Evolutionary conservation across 2,329 filamentous ascomycete species (phyloP), one percentile per base, ranked within the genome.

Genomic region (Trichophyton benhamiae): DNA sequence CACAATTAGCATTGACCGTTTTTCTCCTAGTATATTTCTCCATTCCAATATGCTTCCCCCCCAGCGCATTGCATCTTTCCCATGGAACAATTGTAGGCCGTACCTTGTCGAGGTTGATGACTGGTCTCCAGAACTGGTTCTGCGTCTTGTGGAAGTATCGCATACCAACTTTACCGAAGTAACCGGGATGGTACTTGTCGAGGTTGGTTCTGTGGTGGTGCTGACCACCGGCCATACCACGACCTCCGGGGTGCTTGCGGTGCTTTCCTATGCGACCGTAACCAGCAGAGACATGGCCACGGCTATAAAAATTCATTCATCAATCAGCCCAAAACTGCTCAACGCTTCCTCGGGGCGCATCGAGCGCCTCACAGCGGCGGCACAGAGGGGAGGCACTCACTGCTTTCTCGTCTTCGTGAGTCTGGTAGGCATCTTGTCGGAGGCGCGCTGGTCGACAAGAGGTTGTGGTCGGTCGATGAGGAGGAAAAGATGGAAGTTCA

Each of bases 231-330:
- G 94, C 94, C 81, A 89, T 89, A 86, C 85, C 84, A 76, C 84
- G 84, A 83, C 83, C 85, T 84, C 85, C 84, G 74, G 85, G 85
- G 74, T 86, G 83, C 87, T 99, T 97, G 77, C 94, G 84, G 88
- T 96, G 91, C 88, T 97, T 97, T 79, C 94, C 94, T 77, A 97
- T 80, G 86, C 92, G 92, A 83, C 94, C 92, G 80, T 97, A 87
- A 84, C 94, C 94, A 84, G 91, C 90, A 76, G 89, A 95, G 78
- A 99, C 94, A 83, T 99, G 90, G 80, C 92, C 92, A 83, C 92
- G 91, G 83, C 87, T 91, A 76, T 68, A 68, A 22, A 22, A 30
- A 30, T 61, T 30, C 41, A 44, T 20, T 20, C 41, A n/a, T 44
- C 25, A 4, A 36, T 59, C 55, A 58, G 38, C 38, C 48, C 41